Conservation (phyloP, 352 stramenopile genomes). For the Phytopythium kandeliae region DNA sequence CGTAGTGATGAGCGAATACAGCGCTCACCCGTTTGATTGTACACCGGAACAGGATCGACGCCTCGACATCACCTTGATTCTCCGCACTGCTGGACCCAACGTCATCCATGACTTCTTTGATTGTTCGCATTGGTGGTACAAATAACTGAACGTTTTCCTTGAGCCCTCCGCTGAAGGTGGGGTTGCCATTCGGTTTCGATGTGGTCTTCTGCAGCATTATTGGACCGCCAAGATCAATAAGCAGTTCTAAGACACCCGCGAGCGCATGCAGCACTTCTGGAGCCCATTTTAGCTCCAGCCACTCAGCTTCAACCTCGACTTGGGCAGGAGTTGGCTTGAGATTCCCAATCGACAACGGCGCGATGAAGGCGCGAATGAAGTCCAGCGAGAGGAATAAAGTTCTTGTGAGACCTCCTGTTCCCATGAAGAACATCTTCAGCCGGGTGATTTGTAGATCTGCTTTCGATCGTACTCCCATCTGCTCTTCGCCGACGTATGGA, state of each 20-base stretch:
- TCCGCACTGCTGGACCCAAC: constrained; percentile 11
- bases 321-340: constrained; percentile 27
- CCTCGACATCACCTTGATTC: constrained; percentile 10
- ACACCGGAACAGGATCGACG: constrained; percentile 50
- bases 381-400: constrained; percentile 57
- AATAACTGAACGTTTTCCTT: neutral
- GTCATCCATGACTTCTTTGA: constrained; percentile 21
- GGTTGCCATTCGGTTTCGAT: neutral
- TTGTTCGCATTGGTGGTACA: constrained; percentile 32
- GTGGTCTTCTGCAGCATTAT: neutral
- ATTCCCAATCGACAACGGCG: constrained; percentile 33
- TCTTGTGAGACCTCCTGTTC: constrained; percentile 13
- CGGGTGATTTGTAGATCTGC: constrained; percentile 55
- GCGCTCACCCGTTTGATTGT: constrained; percentile 50
- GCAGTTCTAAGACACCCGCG: constrained; percentile 49
- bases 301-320: constrained; percentile 74
- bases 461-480: constrained; percentile 56
- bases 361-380: constrained; percentile 57
- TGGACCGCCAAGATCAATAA: neutral
- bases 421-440: constrained; percentile 40
- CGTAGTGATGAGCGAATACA: constrained; percentile 35
- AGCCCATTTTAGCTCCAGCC: constrained; percentile 68
- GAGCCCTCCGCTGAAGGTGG: neutral
- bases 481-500: constrained; percentile 41
- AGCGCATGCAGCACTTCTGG: constrained; percentile 57